These are phyloP conservation scores for Peronospora tabacina DNA, from an alignment of 352 stramenopile genomes.

Conservation along the genomic window DNA sequence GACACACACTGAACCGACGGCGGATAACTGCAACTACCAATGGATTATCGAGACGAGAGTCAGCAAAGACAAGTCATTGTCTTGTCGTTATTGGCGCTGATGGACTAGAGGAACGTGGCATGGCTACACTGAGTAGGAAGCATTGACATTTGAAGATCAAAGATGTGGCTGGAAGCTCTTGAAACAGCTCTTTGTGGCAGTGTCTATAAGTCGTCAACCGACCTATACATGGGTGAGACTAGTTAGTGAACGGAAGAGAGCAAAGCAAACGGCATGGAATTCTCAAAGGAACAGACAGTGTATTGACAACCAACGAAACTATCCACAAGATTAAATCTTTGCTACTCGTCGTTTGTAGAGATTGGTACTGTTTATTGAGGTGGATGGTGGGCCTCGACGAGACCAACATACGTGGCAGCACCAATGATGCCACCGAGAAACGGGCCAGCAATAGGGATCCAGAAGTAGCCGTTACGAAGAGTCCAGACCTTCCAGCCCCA, in stretches of 20 bases:
- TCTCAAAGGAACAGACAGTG: not conserved
- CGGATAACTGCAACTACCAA: no score
- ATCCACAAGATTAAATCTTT: not conserved
- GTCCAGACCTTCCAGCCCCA: constrained; percentile 42
- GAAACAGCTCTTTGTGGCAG: constrained; percentile 47
- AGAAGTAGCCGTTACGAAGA: constrained; percentile 64
- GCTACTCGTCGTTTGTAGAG: not conserved
- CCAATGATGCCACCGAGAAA: constrained; percentile 59
- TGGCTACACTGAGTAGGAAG: no score
- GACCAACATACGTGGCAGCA: constrained; percentile 53
- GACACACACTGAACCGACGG: not conserved
- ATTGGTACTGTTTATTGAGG: constrained; percentile 21
- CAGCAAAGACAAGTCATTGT: no score
- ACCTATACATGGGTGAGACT: not conserved
- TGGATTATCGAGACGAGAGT: no score
- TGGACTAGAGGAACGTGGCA: no score
- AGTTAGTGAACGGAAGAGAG: not conserved
- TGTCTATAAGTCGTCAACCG: no score
- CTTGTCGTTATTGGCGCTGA: no score
- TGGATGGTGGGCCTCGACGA: constrained; percentile 58
- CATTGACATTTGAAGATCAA: no score
- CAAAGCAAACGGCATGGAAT: not conserved
- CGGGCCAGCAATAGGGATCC: constrained; percentile 60
- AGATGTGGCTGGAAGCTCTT: constrained; percentile 23
- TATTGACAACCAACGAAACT: not conserved